Base-by-base conservation (phyloP, 1,139 yeast species). In the Magnusiomyces sp. region DNA sequence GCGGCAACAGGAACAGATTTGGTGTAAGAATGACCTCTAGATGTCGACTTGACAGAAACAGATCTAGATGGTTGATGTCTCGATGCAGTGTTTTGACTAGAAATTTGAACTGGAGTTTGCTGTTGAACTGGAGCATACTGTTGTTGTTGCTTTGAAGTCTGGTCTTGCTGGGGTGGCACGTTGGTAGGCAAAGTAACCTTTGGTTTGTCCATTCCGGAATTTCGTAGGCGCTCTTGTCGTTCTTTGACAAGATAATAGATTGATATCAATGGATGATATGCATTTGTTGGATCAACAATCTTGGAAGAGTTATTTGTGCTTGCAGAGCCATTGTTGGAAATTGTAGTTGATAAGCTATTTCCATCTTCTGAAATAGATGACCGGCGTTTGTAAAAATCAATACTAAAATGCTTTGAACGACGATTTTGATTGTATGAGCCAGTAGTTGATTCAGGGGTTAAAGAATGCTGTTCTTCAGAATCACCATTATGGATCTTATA, bases 241-340 rank as follows among this genome's bases (percentile, higher is more conserved):
- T 92, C 99, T 50, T 79, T 80, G 20, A 90, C 95, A 59, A 94
- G 73, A 62, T 78, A 84, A 65, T 94, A 94, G 38, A 92, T 83
- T 2, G 96, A 87, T 11, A 92, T 69, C 56, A 90, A 72, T 0
- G 98, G 97, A 66, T 89, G 95, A 66, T 77, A 92, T 0, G 94
- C 95, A 50, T 79, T 76, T 0, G 95, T 86, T n/a, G 97, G 97
- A 65, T 87, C 95, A 1, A 77, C 79, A 3, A 50, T 47, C 9
- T 39, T 40, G 20, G 46, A 14, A n/a, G 56, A 48, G 7, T 23
- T 23, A 7, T 23, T 23, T 5, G 29, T 23, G 7, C 7, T 4
- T 23, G 29, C 4, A 11, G 50, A 43, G 17, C 55, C 45, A 13
- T 33, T 33, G 16, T 33, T n/a, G 44, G 54, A 23, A 23, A 23